phyloP scores from a whole-genome alignment of 2,329 filamentous ascomycete species.

The Arthroderma sp. region DNA sequence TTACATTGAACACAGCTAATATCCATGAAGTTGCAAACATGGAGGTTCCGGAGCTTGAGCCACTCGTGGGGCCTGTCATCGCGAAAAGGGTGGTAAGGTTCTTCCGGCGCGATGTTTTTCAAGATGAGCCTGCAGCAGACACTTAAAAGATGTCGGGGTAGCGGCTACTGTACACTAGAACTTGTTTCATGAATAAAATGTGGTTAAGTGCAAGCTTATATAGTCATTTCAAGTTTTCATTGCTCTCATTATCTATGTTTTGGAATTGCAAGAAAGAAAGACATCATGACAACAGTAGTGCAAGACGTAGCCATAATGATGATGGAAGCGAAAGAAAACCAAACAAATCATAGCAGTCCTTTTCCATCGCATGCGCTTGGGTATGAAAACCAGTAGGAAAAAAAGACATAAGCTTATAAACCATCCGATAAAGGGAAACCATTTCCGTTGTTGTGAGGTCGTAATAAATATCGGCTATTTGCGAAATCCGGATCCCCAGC shows the following conservation, averaged over 20 bases:
- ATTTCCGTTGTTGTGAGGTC: too few species aligned
- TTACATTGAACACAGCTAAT: slow-evolving; percentile 62
- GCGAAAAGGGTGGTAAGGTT: slow-evolving; percentile 66
- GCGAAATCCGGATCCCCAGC: too few species aligned
- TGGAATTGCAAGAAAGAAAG: not conserved
- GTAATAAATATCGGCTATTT: too few species aligned
- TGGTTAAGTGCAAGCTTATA: not conserved
- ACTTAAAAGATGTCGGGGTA: not conserved
- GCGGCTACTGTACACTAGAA: not conserved
- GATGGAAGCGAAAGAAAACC: not conserved
- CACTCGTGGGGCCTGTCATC: slow-evolving; percentile 63
- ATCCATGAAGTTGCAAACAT: slow-evolving; percentile 78
- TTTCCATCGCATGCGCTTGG: too few species aligned
- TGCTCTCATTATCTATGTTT: slow-evolving; percentile 7
- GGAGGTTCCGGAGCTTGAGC: slow-evolving; percentile 56
- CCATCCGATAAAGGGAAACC: too few species aligned
- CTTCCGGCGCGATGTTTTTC: slow-evolving; percentile 55
- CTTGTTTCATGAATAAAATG: not conserved
- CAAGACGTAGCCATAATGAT: not conserved
- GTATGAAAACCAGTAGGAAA: too few species aligned
- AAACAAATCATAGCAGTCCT: not conserved
- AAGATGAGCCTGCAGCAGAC: slow-evolving; percentile 18
- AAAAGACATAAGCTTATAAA: too few species aligned
- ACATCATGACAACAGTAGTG: slow-evolving; percentile 1
- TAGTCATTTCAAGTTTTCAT: slow-evolving; percentile 2